Percentiles rank a stretch among this genome's conserved stretches.
Conservation (phyloP, 2,329 filamentous ascomycete genomes). For the Pestalotiopsis sp. region DNA sequence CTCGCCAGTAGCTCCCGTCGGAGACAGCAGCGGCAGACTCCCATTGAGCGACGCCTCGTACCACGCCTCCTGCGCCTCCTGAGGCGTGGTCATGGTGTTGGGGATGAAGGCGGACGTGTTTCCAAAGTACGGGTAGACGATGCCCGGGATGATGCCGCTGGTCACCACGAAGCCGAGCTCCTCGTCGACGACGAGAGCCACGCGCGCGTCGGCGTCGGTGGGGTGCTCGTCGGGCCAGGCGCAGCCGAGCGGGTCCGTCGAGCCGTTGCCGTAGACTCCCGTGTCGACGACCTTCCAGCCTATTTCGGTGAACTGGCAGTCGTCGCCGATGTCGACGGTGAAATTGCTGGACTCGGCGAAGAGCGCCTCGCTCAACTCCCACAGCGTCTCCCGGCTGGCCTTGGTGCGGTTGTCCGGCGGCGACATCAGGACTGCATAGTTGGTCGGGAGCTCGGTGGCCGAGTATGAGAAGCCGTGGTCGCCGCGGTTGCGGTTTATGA, state of each 20-base stretch:
- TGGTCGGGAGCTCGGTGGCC: not conserved
- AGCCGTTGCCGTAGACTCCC: slow-evolving; percentile 3
- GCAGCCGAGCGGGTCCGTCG: slow-evolving; percentile 5
- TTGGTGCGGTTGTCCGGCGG: slow-evolving; percentile 8
- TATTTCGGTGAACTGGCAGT: slow-evolving; percentile 1
- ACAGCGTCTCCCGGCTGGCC: slow-evolving; percentile 5
- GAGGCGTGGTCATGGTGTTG: not conserved
- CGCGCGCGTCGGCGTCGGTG: slow-evolving; percentile 1
- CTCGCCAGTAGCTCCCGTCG: not conserved
- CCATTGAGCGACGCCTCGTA: not conserved
- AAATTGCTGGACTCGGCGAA: slow-evolving; percentile 7
- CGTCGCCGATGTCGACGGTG: not conserved
- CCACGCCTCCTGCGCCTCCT: slow-evolving; percentile 3
- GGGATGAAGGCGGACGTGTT: slow-evolving; percentile 3
- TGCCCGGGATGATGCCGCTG: slow-evolving; percentile 3
- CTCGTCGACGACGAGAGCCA: slow-evolving; percentile 8
- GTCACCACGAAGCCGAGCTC: slow-evolving; percentile 7
- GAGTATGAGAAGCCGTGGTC: slow-evolving; percentile 7
- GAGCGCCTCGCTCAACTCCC: slow-evolving; percentile 6
- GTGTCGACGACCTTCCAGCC: slow-evolving; percentile 10
- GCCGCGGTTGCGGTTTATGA: slow-evolving; percentile 7
- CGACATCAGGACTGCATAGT: slow-evolving; percentile 5
- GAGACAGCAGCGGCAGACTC: not conserved
- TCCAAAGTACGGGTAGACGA: not conserved
- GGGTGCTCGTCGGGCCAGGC: slow-evolving; percentile 3